Base-by-base conservation (phyloP, 495 filamentous ascomycete genomes). In the Aspergillus diversus region DNA sequence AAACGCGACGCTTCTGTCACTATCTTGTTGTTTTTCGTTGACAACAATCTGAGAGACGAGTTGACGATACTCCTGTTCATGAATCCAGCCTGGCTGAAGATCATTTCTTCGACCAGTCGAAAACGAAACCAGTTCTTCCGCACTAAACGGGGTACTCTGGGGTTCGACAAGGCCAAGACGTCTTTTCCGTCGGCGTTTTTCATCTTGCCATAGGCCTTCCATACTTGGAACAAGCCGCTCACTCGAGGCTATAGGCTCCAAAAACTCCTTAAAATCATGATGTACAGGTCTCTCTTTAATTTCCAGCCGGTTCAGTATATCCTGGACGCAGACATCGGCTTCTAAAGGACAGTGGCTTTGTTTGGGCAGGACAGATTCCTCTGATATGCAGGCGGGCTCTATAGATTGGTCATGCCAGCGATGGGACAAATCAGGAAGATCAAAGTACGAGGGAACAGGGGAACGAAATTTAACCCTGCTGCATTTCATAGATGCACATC, bases 201-300 rank as follows among this genome's bases (percentile, higher is more conserved):
- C 95, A 70, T 97, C 93, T 73, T 87, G 87, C 95, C 95, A 99
- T 16, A 99, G 73, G 5, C 91, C 92, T 59, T 91, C 93, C 89
- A 99, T 92, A 65, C 96, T 98, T 70, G 90, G 92, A 46, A 97
- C 93, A 5, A 92, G 76, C 68, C 93, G 95, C 70, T 93, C 80
- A 64, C 92, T 88, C 1, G 84, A 72, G 0, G 83, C 74, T 55
- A 87, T 70, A 13, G 90, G 87, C 42, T 83, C 80, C n/a, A 87
- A 76, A 12, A 83, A 80, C 74, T 99, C 96, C 21, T 86, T 75
- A 61, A 99, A 97, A 69, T 96, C 90, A 67, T 97, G 90, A 66
- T 99, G 95, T 7, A 97, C 80, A 5, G 77, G 81, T 27, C 96
- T 86, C 57, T 90, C 83, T 53, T 80, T 84, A 57, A 97, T 79